A percentile compares a stretch with the other conserved stretches of the same genome.
phyloP scores from a whole-genome alignment of 2,329 filamentous ascomycete species.

The Teratosphaeria zuluensis region DNA sequence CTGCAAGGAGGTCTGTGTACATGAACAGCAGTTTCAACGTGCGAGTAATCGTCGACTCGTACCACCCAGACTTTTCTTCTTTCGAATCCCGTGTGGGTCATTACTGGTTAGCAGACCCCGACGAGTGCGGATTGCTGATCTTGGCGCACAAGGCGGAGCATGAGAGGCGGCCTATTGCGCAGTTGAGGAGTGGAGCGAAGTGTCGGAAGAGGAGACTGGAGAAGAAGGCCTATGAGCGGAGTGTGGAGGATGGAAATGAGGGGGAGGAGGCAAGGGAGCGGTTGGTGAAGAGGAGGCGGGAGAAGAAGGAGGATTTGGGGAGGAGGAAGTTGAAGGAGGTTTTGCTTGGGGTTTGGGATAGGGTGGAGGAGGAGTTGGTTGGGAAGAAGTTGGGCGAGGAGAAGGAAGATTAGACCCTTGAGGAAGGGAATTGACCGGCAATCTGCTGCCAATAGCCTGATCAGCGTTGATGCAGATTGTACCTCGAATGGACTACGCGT shows the following conservation, averaged over 20 bases:
- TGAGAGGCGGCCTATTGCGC: neutral
- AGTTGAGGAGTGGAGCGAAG: neutral
- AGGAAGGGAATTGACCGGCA: too few relatives aligned
- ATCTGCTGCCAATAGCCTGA: too few relatives aligned
- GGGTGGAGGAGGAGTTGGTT: neutral
- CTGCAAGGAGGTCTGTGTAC: neutral
- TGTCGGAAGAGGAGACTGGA: neutral
- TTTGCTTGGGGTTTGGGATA: neutral
- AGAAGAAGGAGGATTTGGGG: neutral
- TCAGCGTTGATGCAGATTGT: too few relatives aligned
- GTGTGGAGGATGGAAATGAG: neutral
- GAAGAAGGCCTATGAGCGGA: neutral
- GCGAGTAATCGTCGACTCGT: neutral
- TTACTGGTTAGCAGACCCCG: neutral
- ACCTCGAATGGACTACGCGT: too few relatives aligned
- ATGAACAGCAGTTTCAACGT: neutral
- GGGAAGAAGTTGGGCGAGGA: neutral
- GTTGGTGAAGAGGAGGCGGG: neutral
- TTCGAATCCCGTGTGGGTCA: neutral
- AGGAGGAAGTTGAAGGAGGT: neutral
- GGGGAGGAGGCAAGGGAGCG: neutral
- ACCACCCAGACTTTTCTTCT: neutral
- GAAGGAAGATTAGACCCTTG: neutral
- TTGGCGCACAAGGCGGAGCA: neutral
- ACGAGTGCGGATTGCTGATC: neutral